A percentile compares a stretch with the other conserved stretches of the same genome.
Conservation (phyloP, 257 asterid species). For the Solanum okadae region DNA sequence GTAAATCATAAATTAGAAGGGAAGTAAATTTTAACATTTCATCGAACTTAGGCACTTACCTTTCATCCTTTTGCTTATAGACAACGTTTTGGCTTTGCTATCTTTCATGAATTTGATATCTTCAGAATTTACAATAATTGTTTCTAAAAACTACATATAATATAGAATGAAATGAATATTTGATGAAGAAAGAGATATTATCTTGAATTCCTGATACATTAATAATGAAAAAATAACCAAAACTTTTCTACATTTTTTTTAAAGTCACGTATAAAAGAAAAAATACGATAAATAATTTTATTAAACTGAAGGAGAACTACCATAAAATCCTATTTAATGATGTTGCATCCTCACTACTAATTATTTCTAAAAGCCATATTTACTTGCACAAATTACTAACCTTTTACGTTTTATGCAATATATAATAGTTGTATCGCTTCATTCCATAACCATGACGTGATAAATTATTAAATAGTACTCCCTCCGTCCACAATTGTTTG, state of each 20-base stretch:
- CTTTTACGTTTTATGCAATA: background rate
- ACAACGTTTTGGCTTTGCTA: background rate
- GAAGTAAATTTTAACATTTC: background rate
- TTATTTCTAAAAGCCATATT: background rate
- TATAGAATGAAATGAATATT: no score
- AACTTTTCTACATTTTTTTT: no score
- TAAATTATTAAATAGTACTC: background rate
- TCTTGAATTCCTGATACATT: no score
- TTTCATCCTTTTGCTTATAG: background rate
- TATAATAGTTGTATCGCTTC: background rate
- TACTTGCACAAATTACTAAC: background rate
- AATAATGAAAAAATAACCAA: no score
- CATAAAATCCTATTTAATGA: background rate
- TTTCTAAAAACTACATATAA: no score
- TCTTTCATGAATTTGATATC: rapidly evolving
- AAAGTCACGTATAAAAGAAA: no score
- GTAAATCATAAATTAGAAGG: background rate
- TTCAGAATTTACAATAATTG: no score
- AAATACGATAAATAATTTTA: no score
- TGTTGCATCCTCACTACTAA: background rate
- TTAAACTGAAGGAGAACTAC: background rate
- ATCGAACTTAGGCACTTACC: background rate
- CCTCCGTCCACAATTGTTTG: no score
- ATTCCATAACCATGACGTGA: background rate
- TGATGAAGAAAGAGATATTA: background rate